Conservation (phyloP, 2,329 filamentous ascomycete genomes). For the Neofusicoccum parvum region DNA sequence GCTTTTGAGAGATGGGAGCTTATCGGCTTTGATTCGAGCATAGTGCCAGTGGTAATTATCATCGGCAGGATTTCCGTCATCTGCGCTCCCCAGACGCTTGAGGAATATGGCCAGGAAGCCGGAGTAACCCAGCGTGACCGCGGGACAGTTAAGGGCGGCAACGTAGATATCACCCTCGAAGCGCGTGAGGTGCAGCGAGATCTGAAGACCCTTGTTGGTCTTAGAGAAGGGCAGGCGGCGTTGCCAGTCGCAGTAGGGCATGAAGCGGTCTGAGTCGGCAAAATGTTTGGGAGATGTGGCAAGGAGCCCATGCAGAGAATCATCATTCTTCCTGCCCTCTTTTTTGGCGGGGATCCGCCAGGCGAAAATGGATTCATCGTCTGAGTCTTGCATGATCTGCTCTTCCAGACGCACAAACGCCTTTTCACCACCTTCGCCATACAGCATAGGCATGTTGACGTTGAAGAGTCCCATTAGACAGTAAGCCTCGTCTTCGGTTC, state of each 20-base stretch:
- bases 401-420: conserved; percentile 23
- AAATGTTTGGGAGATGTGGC: not conserved
- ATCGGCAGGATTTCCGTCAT: too few relatives aligned
- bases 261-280: not conserved
- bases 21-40: not conserved
- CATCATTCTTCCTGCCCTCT: not conserved
- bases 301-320: not conserved
- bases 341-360: not conserved
- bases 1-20: not conserved
- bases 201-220: not conserved
- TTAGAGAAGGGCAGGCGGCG: not conserved
- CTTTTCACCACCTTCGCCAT: conserved; percentile 21
- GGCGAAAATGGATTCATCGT: conserved; percentile 22
- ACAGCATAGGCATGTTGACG: conserved; percentile 21
- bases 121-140: not conserved
- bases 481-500: conserved; percentile 19
- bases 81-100: not conserved
- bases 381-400: conserved; percentile 15
- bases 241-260: not conserved
- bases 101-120: not conserved
- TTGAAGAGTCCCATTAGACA: conserved; percentile 21
- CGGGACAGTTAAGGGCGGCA: not conserved
- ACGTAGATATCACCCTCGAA: not conserved
- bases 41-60: not conserved
- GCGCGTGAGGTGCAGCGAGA: not conserved